Base-by-base conservation (phyloP, 1,284 basidiomycete genomes). In the Takashimella tepidaria region DNA sequence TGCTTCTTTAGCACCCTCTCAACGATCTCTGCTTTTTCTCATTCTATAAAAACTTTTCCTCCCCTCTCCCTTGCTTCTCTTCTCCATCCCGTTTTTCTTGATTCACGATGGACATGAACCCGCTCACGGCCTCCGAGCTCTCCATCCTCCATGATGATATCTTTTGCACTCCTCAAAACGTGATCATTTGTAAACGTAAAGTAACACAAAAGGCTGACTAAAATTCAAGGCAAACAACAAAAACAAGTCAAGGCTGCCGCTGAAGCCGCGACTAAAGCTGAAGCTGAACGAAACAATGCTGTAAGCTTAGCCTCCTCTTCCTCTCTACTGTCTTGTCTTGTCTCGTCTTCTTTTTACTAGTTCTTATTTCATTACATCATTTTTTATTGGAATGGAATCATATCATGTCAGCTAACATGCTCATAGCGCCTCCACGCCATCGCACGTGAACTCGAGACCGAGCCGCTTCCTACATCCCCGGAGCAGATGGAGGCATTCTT, bases 401-500 rank as follows among this genome's bases (percentile, higher is more conserved):
- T n/a, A n/a, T n/a, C n/a, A n/a, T n/a, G n/a, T 16, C 31, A 37
- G 31, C 31, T 37, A 16, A 37, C 31, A 37, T 16, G 31, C 8
- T 37, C 31, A n/a, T 16, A 37, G 31, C 31, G 31, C 31, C 31
- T 37, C 31, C 31, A 16, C 31, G 31, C 8, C 31, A 16, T 37
- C 31, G 16, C 16, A 8, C 49, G 50, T 40, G 61, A 64, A 54
- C 66, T 72, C 57, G 64, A 68, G 50, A 48, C 55, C 21, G 74
- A 76, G 60, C 77, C 80, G 37, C 70, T 82, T 46, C 90, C 91
- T 10, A 66, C 79, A 13, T 79, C 81, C 41, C 81, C 87, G 5
- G 85, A 88, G 59, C 84, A 86, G 66, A 85, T 83, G 74, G 92
- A 97, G 77, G 76, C 79, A 42, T 95, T 87, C 78, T 98, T 98